phyloP scores from a whole-genome alignment of 805 yeast species.

The Metschnikowia noctiluminum region DNA sequence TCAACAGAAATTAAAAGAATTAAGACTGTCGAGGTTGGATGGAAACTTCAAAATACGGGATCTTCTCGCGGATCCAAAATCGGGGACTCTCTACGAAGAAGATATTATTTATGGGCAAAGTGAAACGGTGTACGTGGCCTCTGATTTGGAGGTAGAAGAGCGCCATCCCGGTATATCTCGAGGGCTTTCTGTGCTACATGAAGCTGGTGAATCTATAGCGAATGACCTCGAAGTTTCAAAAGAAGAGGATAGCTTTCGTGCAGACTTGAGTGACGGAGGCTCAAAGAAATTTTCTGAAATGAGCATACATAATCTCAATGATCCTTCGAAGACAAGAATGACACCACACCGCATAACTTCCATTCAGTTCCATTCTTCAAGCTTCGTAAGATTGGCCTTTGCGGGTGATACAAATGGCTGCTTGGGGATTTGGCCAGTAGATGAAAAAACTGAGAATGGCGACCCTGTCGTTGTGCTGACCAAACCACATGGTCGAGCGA shows the following conservation, averaged over 20 bases:
- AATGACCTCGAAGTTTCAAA: neutral
- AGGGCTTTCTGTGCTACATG: neutral
- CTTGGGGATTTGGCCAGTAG: constrained; percentile 85
- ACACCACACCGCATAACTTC: constrained; percentile 71
- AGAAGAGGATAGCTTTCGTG: too few relatives aligned
- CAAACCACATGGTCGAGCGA: constrained; percentile 71
- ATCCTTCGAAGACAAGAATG: constrained; percentile 37
- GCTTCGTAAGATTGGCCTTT: constrained; percentile 55
- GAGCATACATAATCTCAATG: neutral
- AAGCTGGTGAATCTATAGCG: neutral
- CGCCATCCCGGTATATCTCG: neutral
- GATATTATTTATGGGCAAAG: constrained; percentile 5
- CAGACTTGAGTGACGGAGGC: too few relatives aligned
- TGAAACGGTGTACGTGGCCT: neutral
- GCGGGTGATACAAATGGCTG: constrained; percentile 92
- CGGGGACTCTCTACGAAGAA: constrained; percentile 35
- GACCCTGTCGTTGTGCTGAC: constrained; percentile 59
- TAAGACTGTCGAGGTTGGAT: constrained; percentile 55
- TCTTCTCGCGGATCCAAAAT: constrained; percentile 42
- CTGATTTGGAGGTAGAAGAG: neutral
- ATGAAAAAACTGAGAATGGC: constrained; percentile 34
- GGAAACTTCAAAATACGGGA: constrained; percentile 68
- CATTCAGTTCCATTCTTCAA: constrained; percentile 73
- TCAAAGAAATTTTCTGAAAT: neutral
- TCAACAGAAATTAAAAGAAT: constrained; percentile 12